Evolutionary conservation across 768 basidiomycete species (phyloP).

Genomic region (Suillus alpinus): DNA sequence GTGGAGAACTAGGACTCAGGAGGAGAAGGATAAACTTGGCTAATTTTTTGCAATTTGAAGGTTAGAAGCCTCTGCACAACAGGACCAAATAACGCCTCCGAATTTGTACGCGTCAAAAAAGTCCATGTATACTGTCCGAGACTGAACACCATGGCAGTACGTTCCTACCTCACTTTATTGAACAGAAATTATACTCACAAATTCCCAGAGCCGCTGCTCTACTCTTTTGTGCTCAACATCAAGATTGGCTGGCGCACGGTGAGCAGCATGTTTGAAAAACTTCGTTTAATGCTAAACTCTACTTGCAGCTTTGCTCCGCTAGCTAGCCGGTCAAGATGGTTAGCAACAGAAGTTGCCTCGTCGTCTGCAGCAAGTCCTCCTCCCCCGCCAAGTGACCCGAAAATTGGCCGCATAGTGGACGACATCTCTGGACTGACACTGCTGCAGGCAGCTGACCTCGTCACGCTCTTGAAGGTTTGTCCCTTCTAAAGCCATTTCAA

Average conservation of each 20-base stretch:
- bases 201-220: slow-evolving; percentile 20
- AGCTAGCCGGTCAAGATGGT: slow-evolving; percentile 46
- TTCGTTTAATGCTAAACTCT: slow-evolving; percentile 2
- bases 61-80: neutral
- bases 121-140: slow-evolving; percentile 11
- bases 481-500: neutral
- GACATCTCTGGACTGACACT: slow-evolving; percentile 87
- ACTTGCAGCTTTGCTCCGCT: slow-evolving; percentile 20
- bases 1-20: neutral
- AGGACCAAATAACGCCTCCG: slow-evolving; percentile 19
- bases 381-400: slow-evolving; percentile 56
- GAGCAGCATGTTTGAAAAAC: slow-evolving; percentile 9
- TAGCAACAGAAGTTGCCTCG: slow-evolving; percentile 49
- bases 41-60: neutral
- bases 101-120: slow-evolving; percentile 16
- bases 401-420: slow-evolving; percentile 82
- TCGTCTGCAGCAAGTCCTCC: slow-evolving; percentile 40
- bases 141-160: slow-evolving; percentile 25
- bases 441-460: slow-evolving; percentile 93
- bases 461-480: slow-evolving; percentile 82
- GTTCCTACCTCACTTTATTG: neutral
- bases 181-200: neutral
- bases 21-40: neutral
- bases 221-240: slow-evolving; percentile 15
- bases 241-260: slow-evolving; percentile 12